Conservation (phyloP, 2,329 filamentous ascomycete genomes). For the Byssothecium circinans region DNA sequence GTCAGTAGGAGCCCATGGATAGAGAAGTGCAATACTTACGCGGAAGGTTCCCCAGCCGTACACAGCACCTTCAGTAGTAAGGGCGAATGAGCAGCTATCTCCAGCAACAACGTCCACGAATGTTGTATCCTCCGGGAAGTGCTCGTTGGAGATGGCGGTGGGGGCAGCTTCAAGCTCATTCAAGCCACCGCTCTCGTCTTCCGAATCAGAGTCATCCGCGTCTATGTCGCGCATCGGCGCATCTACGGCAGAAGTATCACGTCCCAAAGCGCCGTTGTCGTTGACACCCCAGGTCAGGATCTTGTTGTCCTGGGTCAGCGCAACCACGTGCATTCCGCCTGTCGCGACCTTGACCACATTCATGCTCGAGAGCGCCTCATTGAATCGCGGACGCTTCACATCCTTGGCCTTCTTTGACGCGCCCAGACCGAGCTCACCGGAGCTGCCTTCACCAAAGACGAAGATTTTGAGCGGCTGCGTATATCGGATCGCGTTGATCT, state of each 20-base stretch:
- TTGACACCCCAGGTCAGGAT: slow-evolving; percentile 88
- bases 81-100: slow-evolving; percentile 74
- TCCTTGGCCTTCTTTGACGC: slow-evolving; percentile 66
- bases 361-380: slow-evolving; percentile 60
- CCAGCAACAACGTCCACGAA: slow-evolving; percentile 70
- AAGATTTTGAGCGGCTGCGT: slow-evolving; percentile 69
- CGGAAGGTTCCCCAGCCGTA: slow-evolving; percentile 87
- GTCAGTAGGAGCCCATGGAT: slow-evolving; percentile 8
- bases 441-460: slow-evolving; percentile 77
- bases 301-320: slow-evolving; percentile 76
- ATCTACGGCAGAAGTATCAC: slow-evolving; percentile 67
- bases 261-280: slow-evolving; percentile 77
- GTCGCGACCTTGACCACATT: slow-evolving; percentile 75
- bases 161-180: slow-evolving; percentile 75
- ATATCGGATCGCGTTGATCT: slow-evolving; percentile 65
- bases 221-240: slow-evolving; percentile 61
- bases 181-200: slow-evolving; percentile 63
- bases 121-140: slow-evolving; percentile 63
- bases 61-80: slow-evolving; percentile 73
- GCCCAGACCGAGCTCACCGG: slow-evolving; percentile 82
- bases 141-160: slow-evolving; percentile 55
- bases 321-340: slow-evolving; percentile 80
- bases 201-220: slow-evolving; percentile 52
- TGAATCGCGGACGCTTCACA: slow-evolving; percentile 73
- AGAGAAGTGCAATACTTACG: slow-evolving; percentile 45